Conservation (phyloP, 2,329 filamentous ascomycete species). For the Coniochaeta sp. region DNA sequence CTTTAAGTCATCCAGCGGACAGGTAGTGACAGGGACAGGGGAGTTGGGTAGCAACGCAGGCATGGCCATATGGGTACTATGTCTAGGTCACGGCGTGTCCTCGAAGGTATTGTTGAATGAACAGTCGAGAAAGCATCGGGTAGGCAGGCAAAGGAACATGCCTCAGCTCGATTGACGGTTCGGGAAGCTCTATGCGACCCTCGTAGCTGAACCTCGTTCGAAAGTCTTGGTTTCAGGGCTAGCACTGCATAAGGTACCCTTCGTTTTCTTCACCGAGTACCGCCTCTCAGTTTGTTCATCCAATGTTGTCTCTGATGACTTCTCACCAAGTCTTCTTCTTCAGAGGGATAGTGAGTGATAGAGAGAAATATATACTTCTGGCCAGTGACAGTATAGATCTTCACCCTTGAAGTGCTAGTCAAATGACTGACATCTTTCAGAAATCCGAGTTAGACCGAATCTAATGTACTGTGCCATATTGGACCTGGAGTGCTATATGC, state of each 20-base stretch:
- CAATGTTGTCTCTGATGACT: background rate
- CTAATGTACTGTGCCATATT: background rate
- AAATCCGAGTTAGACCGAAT: background rate
- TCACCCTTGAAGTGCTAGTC: background rate
- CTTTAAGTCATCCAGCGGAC: background rate
- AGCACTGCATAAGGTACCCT: background rate
- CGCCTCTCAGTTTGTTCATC: background rate
- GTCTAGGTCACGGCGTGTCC: background rate
- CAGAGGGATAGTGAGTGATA: too few species aligned
- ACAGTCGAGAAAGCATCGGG: background rate
- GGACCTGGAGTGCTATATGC: background rate
- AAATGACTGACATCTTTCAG: background rate
- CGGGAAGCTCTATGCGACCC: background rate
- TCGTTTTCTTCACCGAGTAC: background rate
- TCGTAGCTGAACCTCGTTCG: background rate
- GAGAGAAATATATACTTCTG: background rate
- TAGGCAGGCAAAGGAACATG: background rate
- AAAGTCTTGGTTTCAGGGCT: background rate
- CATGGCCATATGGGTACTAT: background rate
- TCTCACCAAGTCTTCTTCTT: background rate
- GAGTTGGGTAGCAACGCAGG: slow-evolving; percentile 1
- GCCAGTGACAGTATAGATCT: background rate
- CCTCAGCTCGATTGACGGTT: background rate
- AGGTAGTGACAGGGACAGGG: background rate
- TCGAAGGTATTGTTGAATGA: background rate